Base-by-base conservation (phyloP, 306 rosid genomes). In the Fragaria iinumae region DNA sequence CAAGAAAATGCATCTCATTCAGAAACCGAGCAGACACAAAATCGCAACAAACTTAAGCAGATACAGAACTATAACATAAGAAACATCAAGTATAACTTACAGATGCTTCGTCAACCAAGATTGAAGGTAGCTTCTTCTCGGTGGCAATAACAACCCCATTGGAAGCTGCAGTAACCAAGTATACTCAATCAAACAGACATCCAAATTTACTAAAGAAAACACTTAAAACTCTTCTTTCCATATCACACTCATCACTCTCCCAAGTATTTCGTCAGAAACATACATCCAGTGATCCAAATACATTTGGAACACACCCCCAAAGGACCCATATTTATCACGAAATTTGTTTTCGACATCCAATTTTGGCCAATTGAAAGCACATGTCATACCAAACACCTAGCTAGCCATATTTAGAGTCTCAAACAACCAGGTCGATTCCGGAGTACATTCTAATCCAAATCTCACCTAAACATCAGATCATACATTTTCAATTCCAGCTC, bases 81-180 rank as follows among this genome's bases (percentile, higher is more conserved):
- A 47, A 62, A 70, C 71, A 59, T 18, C 11, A 44, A n/a, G 17
- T 75, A 71, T 71, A 52, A 79, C 97, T 80, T 77, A 95, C 97
- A 3, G 97, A 95, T 75, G 96, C 18, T 86, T 96, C 99, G 74
- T 96, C 98, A 49, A 92, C 98, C 92, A 96, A 83, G 71, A 92
- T 91, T 39, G 99, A 96, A 47, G 99, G 99, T 20, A 91, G 85
- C 86, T 96, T 92, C 93, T 96, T 96, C 88, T 96, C 99, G 0
- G 98, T 92, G 3, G 98, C 99, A 74, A 96, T 91, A 74, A 96
- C 89, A 78, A 96, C 99, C 52, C 98, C 98, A 85, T 96, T 92
- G 27, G 97, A 93, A 89, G 97, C 93, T 91, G 97, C 84, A 85
- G 72, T 43, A 72, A 68, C 73, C 80, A 84, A 67, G 81, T 60